Evolutionary conservation across 495 filamentous ascomycete genomes (phyloP).

Genomic region (Podospora anserina): DNA sequence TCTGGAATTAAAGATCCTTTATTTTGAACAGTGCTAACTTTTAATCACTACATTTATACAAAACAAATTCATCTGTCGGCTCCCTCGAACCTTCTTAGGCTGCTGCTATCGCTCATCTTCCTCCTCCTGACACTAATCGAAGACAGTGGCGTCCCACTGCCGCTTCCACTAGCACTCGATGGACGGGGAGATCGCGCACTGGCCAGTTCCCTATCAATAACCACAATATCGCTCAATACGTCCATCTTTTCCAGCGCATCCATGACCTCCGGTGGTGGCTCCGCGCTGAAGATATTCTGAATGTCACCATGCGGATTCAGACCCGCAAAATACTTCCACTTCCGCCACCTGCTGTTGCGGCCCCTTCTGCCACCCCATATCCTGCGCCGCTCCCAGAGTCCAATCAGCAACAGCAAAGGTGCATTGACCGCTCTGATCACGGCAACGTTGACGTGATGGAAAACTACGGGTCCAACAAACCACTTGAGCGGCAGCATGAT

Average conservation of each 20-base stretch:
- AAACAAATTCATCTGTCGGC: conserved; percentile 4
- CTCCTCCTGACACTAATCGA: conserved; percentile 13
- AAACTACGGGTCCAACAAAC: conserved; percentile 51
- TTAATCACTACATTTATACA: neutral
- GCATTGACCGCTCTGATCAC: conserved; percentile 54
- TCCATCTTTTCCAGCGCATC: conserved; percentile 39
- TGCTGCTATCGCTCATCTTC: conserved; percentile 17
- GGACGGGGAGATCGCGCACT: conserved; percentile 9
- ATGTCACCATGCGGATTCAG: conserved; percentile 59
- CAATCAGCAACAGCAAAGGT: conserved; percentile 53
- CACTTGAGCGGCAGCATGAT: conserved; percentile 58
- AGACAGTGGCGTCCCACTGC: conserved; percentile 3
- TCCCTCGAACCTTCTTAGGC: conserved; percentile 17
- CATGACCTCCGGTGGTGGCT: conserved; percentile 52
- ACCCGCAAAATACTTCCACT: conserved; percentile 48
- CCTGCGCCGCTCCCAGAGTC: conserved; percentile 49
- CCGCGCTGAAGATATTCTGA: conserved; percentile 56
- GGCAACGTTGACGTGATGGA: conserved; percentile 61
- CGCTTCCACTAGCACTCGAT: neutral
- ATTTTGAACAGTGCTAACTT: neutral
- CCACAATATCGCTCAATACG: conserved; percentile 18
- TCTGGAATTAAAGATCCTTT: neutral
- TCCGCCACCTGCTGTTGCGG: conserved; percentile 20
- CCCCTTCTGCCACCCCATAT: conserved; percentile 34
- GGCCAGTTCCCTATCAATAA: neutral